A percentile compares a stretch with the other conserved stretches of the same genome.
Conservation (phyloP, 2,329 filamentous ascomycete genomes). For the Clarireedia sp. region DNA sequence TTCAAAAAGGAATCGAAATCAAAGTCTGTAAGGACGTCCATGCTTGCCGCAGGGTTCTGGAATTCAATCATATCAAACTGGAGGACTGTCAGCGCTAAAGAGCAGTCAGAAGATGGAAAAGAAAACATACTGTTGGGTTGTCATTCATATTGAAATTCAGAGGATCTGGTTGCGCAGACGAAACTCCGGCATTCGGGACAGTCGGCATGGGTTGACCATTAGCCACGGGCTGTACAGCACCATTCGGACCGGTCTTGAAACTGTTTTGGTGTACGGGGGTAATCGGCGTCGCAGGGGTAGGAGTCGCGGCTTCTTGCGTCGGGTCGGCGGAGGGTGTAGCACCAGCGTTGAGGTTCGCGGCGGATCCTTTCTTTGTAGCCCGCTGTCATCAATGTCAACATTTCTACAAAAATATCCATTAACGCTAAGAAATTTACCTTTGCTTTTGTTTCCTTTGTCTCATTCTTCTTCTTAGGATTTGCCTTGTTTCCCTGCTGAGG, state of each 20-base stretch:
- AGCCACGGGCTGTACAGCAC: constrained; percentile 33
- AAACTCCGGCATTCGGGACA: constrained; percentile 34
- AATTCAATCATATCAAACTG: constrained; percentile 41
- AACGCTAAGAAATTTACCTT: constrained; percentile 50
- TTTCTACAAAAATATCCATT: constrained; percentile 30
- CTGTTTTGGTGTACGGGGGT: constrained; percentile 46
- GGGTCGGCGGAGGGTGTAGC: constrained; percentile 52
- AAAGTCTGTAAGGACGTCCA: constrained; percentile 57
- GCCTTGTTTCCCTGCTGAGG: constrained; percentile 66
- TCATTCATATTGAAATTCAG: constrained; percentile 41
- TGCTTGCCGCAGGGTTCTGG: constrained; percentile 42
- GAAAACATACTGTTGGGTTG: constrained; percentile 13
- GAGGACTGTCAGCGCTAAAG: constrained; percentile 17
- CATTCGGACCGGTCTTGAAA: constrained; percentile 36
- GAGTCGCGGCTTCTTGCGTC: constrained; percentile 47
- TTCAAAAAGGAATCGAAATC: constrained; percentile 63
- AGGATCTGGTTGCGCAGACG: constrained; percentile 40
- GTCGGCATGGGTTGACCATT: constrained; percentile 35
- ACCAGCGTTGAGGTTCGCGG: constrained; percentile 43
- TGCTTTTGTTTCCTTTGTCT: constrained; percentile 67
- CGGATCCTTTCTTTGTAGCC: constrained; percentile 52
- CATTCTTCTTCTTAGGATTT: constrained; percentile 75
- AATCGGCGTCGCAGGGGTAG: constrained; percentile 56
- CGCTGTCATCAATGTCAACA: constrained; percentile 30
- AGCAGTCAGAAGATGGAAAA: neutral